Conservation (phyloP, 306 rosid species). For the Mucuna pruriens region DNA sequence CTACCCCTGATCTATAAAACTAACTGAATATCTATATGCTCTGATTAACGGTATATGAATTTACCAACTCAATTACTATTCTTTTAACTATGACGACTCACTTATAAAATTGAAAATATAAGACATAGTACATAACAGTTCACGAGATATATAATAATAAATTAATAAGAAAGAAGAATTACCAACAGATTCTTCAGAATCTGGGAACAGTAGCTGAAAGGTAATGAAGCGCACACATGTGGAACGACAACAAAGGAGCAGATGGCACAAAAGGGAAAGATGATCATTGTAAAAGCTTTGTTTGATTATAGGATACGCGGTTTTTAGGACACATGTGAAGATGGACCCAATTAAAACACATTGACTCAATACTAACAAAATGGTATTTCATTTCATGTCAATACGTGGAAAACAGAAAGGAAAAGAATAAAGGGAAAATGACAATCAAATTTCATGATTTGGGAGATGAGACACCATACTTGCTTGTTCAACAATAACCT, state of each 20-base stretch:
- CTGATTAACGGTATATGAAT: not conserved
- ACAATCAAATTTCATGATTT: slow-evolving; percentile 33
- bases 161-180: not conserved
- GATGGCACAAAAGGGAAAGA: slow-evolving; percentile 40
- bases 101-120: not conserved
- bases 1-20: too few species aligned
- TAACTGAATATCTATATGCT: not conserved
- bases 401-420: slow-evolving; percentile 24
- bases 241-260: slow-evolving; percentile 33
- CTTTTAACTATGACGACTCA: not conserved
- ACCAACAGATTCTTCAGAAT: not conserved
- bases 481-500: slow-evolving; percentile 1
- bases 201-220: not conserved
- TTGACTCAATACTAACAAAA: slow-evolving; percentile 33
- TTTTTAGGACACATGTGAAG: slow-evolving; percentile 40
- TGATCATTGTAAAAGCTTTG: slow-evolving; percentile 36
- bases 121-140: not conserved
- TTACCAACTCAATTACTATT: not conserved
- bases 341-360: slow-evolving; percentile 39
- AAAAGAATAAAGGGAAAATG: slow-evolving; percentile 38
- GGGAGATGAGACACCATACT: slow-evolving; percentile 25
- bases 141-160: not conserved
- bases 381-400: slow-evolving; percentile 33
- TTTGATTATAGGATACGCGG: slow-evolving; percentile 20
- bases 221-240: slow-evolving; percentile 19